Evolutionary conservation across 2,329 filamentous ascomycete species (phyloP), one percentile per base, ranked within the genome.

Genomic region (Nemania serpens): DNA sequence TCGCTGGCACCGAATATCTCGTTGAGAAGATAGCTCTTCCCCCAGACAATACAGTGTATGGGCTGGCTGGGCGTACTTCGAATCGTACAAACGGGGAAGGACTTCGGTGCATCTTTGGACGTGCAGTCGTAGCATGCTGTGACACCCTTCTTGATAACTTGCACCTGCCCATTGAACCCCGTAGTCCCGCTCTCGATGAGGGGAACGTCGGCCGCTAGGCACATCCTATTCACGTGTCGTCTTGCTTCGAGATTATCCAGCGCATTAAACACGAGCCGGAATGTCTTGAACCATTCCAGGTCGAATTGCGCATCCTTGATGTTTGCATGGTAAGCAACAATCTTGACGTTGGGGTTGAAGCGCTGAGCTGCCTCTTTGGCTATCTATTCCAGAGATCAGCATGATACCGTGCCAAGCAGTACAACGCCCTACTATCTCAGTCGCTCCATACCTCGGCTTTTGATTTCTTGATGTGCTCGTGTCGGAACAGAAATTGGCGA

Each of bases 11-110:
- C 95, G 69, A 97, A 99, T 7, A 99, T 88, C 75, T 99, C 95
- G 67, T 92, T 95, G 62, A 99, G 85, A 9, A 99, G 83, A 75
- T 98, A 99, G 74, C 93, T 97, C 78, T 98, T 99, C 18, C 86
- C 94, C 95, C 95, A 99, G 2, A 99, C 94, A 63, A 99, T 99
- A 78, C 95, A 98, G 77, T 99, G 95, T 45, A 99, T 98, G 0
- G 94, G 91, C 71, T 98, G 94, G 66, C 91, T 96, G 0, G 95
- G 95, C 0, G 93, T 99, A 75, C 92, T 97, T 74, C 95, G 87
- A 70, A 99, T 98, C 1, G 95, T 99, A 79, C 95, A 99, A 43
- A 98, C 93, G 1, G 95, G 93, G 72, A 96, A 98, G 1, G 90
- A 90, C 75, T 97, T 98, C 5, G 94, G 94, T 1, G 90, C 87